Base-by-base conservation (phyloP, 768 basidiomycete genomes). In the Russula olivacea region DNA sequence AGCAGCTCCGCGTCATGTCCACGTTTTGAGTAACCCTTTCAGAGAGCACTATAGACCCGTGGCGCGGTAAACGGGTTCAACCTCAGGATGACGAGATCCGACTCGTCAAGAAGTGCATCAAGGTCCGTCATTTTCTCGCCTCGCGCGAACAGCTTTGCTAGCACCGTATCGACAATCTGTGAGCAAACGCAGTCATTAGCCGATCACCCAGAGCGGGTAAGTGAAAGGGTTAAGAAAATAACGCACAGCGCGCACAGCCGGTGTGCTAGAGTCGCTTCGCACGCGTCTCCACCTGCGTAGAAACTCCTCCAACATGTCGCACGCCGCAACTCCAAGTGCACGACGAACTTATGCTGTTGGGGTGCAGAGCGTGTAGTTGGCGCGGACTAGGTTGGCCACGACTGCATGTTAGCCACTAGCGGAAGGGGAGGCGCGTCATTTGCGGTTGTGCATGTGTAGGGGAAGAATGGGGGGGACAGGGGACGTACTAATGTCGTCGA, bases 401-500 rank as follows among this genome's bases (percentile, higher is more conserved):
- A 94, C 93, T 94, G 78, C 71, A 76, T 65, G 78, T 88, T 83
- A 89, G 87, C 85, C 82, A 82, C 79, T 81, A 79, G 73, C 66
- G 68, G 77, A 74, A 76, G 76, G 74, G 34, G 15, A 2, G 59
- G 78, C 48, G 63, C 54, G 69, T 64, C 55, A 59, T 66, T 32
- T 51, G 67, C 66, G 66, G 69, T 64, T 56, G 67, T 69, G 69
- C 53, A 59, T 61, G 62, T 58, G 66, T 55, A 68, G 64, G 55
- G 58, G 61, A 55, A 43, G 56, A 60, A 59, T 36, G 60, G n/a
- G 7, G 5, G 19, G 36, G 55, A 66, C n/a, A n/a, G 65, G 66
- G 70, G 15, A 86, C 93, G 88, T 72, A 96, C 94, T 88, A 69
- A 96, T 86, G 61, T 89, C 87, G 64, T 94, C 89, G 7, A 96